These are phyloP conservation scores for Aspergillus sp. DNA, from an alignment of 2,329 filamentous ascomycete genomes.

Conservation along the genomic window DNA sequence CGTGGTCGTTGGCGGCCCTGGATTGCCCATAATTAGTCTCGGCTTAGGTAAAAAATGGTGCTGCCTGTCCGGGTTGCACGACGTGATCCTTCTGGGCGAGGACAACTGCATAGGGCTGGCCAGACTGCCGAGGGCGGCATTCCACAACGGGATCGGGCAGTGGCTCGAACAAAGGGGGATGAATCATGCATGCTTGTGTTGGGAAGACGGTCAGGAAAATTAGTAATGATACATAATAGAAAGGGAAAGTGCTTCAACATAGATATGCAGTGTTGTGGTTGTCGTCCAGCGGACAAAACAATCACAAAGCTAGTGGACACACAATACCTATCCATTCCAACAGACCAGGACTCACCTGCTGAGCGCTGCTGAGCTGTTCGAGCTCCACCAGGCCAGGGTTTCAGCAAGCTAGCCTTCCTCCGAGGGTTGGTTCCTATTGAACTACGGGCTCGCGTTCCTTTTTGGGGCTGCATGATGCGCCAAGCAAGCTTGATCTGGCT, in stretches of 20 bases:
- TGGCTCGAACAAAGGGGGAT: not conserved
- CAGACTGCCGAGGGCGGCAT: conserved; percentile 1
- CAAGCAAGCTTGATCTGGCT: conserved; percentile 13
- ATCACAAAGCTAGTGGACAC: not conserved
- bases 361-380: conserved; percentile 1
- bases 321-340: not conserved
- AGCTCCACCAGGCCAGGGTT: not conserved
- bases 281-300: not conserved
- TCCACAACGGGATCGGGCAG: not conserved
- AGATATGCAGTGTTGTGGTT: too few species aligned
- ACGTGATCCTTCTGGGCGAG: not conserved
- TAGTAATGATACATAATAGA: too few species aligned
- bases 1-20: not conserved
- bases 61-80: conserved; percentile 2
- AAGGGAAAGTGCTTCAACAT: too few species aligned
- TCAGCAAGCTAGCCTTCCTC: not conserved
- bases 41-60: conserved; percentile 3
- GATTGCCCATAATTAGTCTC: not conserved
- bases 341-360: not conserved
- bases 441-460: not conserved
- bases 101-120: conserved; percentile 6
- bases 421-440: conserved; percentile 1
- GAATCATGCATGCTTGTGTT: not conserved
- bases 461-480: conserved; percentile 7
- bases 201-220: not conserved